Base-by-base conservation (phyloP, 306 rosid species). In the Rosa chinensis region DNA sequence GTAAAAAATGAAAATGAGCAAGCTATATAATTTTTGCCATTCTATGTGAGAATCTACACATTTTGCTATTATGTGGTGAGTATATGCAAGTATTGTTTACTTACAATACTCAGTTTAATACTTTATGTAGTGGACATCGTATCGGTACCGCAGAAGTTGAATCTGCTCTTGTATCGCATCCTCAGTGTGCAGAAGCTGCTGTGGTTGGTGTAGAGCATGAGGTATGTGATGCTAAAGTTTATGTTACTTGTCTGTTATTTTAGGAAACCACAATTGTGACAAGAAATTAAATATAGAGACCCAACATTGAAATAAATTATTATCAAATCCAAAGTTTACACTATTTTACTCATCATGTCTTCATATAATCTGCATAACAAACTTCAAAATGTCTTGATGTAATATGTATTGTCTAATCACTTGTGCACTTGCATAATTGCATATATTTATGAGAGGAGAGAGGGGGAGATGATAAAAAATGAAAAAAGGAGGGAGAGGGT, bases 131-230 rank as follows among this genome's bases (percentile, higher is more conserved):
- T 86, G 99, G 99, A 37, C 99, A 96, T 90, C 99, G 99, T 78
- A 96, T 96, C 72, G 99, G 99, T 88, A 96, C 99, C 8, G 98
- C 99, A 35, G 98, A 96, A 85, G 99, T 96, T 83, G 99, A 96
- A 89, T 96, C 99, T 74, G 97, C 99, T 79, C 83, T 96, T 50
- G 98, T 93, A 76, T 91, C 98, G n/a, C 93, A 91, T 81, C 92
- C 94, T 55, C 81, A 89, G 74, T 96, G 99, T 82, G 93, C 96
- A 21, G 99, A 96, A 89, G 99, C 99, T 81, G 99, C 99, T 13
- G 99, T 96, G 77, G 99, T 96, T 52, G 99, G 99, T 56, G 79
- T 95, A 76, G 98, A 93, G 86, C 99, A 96, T 53, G 97, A 93
- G 93, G 99, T 93, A 89, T 78, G 85, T 55, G 49, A 28, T 23